Evolutionary conservation across 169 alveolate species (phyloP).

Genomic region (Plasmodium reichenowi): DNA sequence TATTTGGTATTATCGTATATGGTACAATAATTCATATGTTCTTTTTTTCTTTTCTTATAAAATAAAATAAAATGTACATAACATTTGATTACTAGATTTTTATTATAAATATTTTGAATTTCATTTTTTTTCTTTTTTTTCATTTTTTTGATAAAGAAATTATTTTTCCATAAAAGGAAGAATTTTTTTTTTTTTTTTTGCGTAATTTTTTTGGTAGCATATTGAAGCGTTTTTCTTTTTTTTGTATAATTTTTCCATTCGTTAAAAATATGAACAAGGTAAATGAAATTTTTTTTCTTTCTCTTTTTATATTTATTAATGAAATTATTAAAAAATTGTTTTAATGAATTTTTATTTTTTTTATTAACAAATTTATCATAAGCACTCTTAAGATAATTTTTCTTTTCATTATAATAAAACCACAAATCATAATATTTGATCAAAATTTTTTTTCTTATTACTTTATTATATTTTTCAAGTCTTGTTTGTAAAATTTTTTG

Average conservation of each 20-base stretch:
- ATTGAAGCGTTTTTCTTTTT: conserved; percentile 1
- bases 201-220: conserved; percentile 7
- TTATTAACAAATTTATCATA: conserved; percentile 15
- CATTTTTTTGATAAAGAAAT: conserved; percentile 2
- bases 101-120: conserved; percentile 52
- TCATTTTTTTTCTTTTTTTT: conserved; percentile 40
- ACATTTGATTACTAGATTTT: conserved; percentile 44
- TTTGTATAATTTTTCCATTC: conserved; percentile 59
- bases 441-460: conserved; percentile 5
- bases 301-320: conserved; percentile 40
- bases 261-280: conserved; percentile 41
- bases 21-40: neutral
- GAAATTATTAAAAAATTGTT: conserved; percentile 9
- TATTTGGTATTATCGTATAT: neutral
- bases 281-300: conserved; percentile 51
- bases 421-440: conserved; percentile 35
- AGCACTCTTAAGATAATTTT: conserved; percentile 12
- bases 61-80: conserved; percentile 48
- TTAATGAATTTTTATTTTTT: conserved; percentile 2
- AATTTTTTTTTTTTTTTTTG: conserved; percentile 26
- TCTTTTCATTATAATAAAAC: conserved; percentile 33
- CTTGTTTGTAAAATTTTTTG: conserved; percentile 13
- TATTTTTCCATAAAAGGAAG: conserved; percentile 31
- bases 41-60: conserved; percentile 38
- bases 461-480: neutral